These are phyloP conservation scores for Botrytis paeoniae DNA, from an alignment of 2,329 filamentous ascomycete species.

Conservation along the genomic window DNA sequence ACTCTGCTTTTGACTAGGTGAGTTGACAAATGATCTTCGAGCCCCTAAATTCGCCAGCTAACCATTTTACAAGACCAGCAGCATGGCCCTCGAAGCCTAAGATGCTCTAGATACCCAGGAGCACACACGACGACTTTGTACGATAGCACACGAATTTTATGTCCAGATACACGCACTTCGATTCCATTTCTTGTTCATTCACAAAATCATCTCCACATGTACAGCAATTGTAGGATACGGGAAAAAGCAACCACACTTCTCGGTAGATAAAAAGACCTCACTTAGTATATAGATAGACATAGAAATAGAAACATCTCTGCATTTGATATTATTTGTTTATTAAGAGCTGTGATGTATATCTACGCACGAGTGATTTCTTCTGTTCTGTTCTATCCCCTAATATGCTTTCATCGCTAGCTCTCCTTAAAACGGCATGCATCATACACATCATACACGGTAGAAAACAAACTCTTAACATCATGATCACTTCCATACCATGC, in stretches of 20 bases:
- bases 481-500: background rate
- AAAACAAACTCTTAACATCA: background rate
- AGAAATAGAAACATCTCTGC: constrained; percentile 11
- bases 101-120: background rate
- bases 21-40: constrained; percentile 6
- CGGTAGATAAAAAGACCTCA: constrained; percentile 6
- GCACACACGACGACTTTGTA: background rate
- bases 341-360: background rate
- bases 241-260: constrained; percentile 1
- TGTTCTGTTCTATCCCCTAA: background rate
- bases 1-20: constrained; percentile 40
- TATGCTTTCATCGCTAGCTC: background rate
- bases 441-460: background rate
- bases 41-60: background rate
- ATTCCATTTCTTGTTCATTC: background rate
- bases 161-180: constrained; percentile 1
- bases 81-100: constrained; percentile 32
- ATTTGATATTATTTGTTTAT: background rate
- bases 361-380: background rate
- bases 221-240: constrained; percentile 15
- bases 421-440: background rate
- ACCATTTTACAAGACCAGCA: constrained; percentile 30
- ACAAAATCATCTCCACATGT: constrained; percentile 8
- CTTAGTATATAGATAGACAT: constrained; percentile 6
- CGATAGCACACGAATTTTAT: constrained; percentile 11